phyloP scores from a whole-genome alignment of 2,329 filamentous ascomycete genomes.

The Penicillium sp. region DNA sequence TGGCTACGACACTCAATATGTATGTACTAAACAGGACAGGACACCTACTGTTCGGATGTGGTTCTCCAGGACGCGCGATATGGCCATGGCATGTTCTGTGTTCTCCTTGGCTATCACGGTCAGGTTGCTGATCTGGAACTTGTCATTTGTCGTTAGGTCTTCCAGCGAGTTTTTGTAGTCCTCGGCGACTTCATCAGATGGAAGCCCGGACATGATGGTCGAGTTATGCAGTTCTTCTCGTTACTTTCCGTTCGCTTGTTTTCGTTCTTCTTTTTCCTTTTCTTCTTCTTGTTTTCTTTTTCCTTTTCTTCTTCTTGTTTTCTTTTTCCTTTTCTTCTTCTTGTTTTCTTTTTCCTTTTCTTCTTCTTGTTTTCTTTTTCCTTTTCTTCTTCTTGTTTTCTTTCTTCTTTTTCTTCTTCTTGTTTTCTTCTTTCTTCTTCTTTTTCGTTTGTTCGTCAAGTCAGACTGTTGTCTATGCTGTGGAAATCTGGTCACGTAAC shows the following conservation, averaged over 20 bases:
- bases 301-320: constrained; percentile 15
- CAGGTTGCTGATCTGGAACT: constrained; percentile 94
- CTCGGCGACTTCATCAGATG: constrained; percentile 81
- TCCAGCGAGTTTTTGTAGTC: constrained; percentile 93
- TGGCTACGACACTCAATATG: too few species aligned
- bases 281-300: constrained; percentile 16
- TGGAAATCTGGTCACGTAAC: constrained; percentile 8
- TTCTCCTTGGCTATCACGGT: constrained; percentile 97
- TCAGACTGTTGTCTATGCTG: too few species aligned
- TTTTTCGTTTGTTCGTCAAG: constrained; percentile 6
- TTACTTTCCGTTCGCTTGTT: not conserved
- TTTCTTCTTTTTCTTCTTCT: not conserved
- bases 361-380: constrained; percentile 5
- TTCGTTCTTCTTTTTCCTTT: not conserved
- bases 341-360: constrained; percentile 6
- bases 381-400: constrained; percentile 13
- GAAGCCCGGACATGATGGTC: constrained; percentile 54
- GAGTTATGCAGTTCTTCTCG: not conserved
- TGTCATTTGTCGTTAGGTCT: constrained; percentile 84
- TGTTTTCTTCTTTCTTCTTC: constrained; percentile 1
- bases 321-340: constrained; percentile 17
- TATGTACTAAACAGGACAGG: constrained; percentile 3
- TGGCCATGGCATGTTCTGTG: constrained; percentile 89
- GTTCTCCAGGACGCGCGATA: constrained; percentile 82
- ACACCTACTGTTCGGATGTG: constrained; percentile 89